Evolutionary conservation across 805 yeast species (phyloP).

Genomic region (Myxozyma mucilagina): DNA sequence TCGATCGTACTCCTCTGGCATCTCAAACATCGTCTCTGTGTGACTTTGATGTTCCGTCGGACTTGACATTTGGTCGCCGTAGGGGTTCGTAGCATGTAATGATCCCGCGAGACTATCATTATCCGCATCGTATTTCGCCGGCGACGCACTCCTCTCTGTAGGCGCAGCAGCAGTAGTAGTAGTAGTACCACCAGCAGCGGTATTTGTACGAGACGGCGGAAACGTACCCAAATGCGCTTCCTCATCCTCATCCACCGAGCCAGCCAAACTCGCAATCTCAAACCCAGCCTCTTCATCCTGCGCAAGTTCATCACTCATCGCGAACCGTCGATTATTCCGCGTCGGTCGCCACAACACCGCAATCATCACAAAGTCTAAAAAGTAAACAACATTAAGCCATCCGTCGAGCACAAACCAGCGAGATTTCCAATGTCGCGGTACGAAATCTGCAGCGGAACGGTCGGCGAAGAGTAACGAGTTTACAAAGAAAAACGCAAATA

Average conservation of each 20-base stretch:
- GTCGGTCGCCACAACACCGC: slow-evolving; percentile 98
- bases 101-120: slow-evolving; percentile 25
- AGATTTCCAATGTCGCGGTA: slow-evolving; percentile 89
- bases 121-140: slow-evolving; percentile 13
- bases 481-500: slow-evolving; percentile 69
- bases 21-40: slow-evolving; percentile 29
- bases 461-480: slow-evolving; percentile 71
- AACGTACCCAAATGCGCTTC: slow-evolving; percentile 5
- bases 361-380: slow-evolving; percentile 75
- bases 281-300: slow-evolving; percentile 77
- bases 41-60: not conserved
- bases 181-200: not conserved
- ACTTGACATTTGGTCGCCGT: not conserved
- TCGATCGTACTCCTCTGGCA: slow-evolving; percentile 32
- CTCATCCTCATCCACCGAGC: slow-evolving; percentile 29
- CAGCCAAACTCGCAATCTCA: slow-evolving; percentile 49
- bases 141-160: not conserved
- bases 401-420: slow-evolving; percentile 86
- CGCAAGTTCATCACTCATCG: slow-evolving; percentile 83
- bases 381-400: slow-evolving; percentile 91
- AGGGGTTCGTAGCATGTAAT: slow-evolving; percentile 10
- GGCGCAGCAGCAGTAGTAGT: not conserved
- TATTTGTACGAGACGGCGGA: slow-evolving; percentile 9
- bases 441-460: slow-evolving; percentile 70
- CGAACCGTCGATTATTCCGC: slow-evolving; percentile 89